These are phyloP conservation scores for Ormosia semicastrata DNA, from an alignment of 306 rosid genomes.

Conservation along the genomic window DNA sequence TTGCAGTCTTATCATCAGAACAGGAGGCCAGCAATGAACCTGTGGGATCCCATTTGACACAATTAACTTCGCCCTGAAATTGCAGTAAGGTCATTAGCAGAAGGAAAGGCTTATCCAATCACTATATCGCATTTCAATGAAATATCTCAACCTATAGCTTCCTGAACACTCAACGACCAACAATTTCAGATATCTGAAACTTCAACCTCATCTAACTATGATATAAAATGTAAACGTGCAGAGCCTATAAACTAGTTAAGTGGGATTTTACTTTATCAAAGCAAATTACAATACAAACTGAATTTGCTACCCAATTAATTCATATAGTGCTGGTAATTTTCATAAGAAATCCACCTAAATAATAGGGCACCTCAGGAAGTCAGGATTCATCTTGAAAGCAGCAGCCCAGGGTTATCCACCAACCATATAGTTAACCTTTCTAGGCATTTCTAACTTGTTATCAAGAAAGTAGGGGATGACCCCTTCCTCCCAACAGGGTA, in stretches of 20 bases:
- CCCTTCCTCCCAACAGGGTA: background rate
- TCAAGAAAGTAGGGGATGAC: background rate
- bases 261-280: constrained; percentile 11
- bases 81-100: constrained; percentile 26
- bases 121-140: background rate
- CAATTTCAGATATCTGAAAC: background rate
- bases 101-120: constrained; percentile 8
- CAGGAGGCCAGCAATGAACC: constrained; percentile 91
- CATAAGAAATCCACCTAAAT: background rate
- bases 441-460: background rate
- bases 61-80: constrained; percentile 89
- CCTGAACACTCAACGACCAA: background rate
- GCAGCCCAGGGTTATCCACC: background rate
- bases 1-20: constrained; percentile 90
- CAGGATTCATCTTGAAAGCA: constrained; percentile 10
- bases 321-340: background rate
- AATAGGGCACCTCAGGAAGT: background rate
- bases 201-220: constrained; percentile 14
- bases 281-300: background rate
- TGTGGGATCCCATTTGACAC: constrained; percentile 98
- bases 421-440: constrained; percentile 12
- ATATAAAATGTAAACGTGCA: constrained; percentile 2
- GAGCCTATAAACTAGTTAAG: background rate
- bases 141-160: background rate
- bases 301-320: background rate